Conservation (phyloP, 768 basidiomycete genomes). For the Glaciozyma martinii region DNA sequence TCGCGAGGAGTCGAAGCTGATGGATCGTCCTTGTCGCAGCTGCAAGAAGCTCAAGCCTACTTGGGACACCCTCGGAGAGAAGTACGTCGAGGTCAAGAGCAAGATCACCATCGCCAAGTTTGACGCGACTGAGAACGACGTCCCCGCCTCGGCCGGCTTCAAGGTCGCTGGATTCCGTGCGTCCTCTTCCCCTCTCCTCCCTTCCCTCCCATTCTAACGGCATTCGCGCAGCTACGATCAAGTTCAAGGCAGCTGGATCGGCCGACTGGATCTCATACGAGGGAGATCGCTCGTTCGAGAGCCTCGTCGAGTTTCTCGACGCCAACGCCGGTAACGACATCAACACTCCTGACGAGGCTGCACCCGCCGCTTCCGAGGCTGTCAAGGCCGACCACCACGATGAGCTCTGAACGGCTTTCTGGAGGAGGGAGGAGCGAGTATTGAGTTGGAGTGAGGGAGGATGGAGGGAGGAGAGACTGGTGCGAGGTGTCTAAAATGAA, state of each 20-base stretch:
- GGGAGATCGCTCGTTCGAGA: conserved; percentile 50
- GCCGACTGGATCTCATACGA: conserved; percentile 84
- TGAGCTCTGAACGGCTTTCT: conserved; percentile 5
- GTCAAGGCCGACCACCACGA: background rate
- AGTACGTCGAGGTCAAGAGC: conserved; percentile 50
- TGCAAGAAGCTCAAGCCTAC: conserved; percentile 93
- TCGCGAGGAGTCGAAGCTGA: conserved; percentile 2
- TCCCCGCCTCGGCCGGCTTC: conserved; percentile 82
- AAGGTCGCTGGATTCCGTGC: conserved; percentile 61
- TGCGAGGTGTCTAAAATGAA: background rate
- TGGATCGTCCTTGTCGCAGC: conserved; percentile 43
- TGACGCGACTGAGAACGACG: conserved; percentile 92
- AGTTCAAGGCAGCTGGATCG: conserved; percentile 86
- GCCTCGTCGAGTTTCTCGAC: conserved; percentile 33
- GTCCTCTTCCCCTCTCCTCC: background rate
- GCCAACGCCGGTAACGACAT: conserved; percentile 32
- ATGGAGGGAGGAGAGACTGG: background rate
- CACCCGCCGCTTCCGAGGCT: background rate
- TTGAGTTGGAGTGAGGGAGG: background rate
- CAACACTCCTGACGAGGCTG: background rate
- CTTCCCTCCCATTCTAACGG: background rate
- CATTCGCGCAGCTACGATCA: conserved; percentile 58
- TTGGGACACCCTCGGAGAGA: conserved; percentile 84
- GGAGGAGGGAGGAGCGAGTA: background rate
- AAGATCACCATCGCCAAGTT: conserved; percentile 60